Conservation (phyloP, 768 basidiomycete genomes). For the Mycena vulgaris region DNA sequence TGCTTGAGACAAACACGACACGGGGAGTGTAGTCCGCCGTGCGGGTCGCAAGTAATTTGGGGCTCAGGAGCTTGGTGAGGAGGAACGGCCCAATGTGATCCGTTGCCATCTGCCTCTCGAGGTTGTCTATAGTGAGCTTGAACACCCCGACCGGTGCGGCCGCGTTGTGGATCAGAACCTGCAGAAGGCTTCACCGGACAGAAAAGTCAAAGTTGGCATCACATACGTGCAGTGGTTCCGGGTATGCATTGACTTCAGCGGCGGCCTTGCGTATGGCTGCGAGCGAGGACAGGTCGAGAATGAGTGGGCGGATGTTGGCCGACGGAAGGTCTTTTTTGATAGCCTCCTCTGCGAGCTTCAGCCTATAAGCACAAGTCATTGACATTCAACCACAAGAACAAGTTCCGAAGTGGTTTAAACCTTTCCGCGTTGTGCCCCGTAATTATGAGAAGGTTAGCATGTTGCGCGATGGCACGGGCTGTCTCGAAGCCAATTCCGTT, state of each 20-base stretch:
- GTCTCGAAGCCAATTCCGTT: conserved; percentile 8
- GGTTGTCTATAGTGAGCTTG: conserved; percentile 15
- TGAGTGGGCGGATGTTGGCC: not conserved
- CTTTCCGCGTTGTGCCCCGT: not conserved
- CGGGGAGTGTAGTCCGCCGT: not conserved
- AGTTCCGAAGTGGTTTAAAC: not conserved
- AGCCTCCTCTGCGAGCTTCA: conserved; percentile 15
- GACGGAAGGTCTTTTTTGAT: conserved; percentile 14
- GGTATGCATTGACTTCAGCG: not conserved
- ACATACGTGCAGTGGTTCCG: conserved; percentile 17
- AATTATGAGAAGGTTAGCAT: not conserved
- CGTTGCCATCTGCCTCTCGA: conserved; percentile 10
- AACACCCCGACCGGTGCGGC: not conserved
- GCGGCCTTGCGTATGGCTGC: conserved; percentile 16
- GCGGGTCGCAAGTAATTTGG: not conserved
- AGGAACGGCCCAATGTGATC: conserved; percentile 18
- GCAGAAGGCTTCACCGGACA: not conserved
- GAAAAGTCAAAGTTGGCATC: not conserved
- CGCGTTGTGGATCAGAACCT: conserved; percentile 26
- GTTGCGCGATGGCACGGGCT: not conserved
- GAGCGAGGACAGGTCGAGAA: conserved; percentile 17
- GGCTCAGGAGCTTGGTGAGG: conserved; percentile 2
- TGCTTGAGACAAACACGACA: conserved; percentile 2
- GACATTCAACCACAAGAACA: too few species aligned
- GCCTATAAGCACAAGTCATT: too few species aligned